Base-by-base conservation (phyloP, 139 green algal species). In the Chlorokybus atmophyticus region DNA sequence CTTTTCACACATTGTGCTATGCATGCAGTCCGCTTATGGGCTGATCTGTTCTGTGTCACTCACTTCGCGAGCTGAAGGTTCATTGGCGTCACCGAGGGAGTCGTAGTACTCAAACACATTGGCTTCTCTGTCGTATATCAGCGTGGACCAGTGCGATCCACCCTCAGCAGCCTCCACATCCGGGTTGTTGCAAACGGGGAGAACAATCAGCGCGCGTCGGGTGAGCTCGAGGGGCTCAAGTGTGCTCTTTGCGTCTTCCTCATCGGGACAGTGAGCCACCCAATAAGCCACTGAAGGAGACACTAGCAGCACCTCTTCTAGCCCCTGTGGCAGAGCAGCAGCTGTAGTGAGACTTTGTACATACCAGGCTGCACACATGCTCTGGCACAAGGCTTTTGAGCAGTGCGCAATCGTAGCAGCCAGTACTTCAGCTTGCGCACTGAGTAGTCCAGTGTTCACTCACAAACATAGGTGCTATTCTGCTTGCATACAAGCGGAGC, bases 111-210 rank as follows among this genome's bases (percentile, higher is more conserved):
- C 19, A 19, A 19, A 19, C 19, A 47, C 19, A n/a, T 19, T 47
- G 19, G 19, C 39, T 47, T 19, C 19, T 47, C 39, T 47, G 29
- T 52, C 30, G 29, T 4, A 66, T 27, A 67, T 23, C 4, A 66
- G n/a, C 3, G 66, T 19, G 7, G 52, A 66, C 59, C 59, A 66
- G 14, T 66, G 59, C 23, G 59, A 67, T 23, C 59, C 59, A 30
- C 50, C 59, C 21, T 67, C 59, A 0, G 59, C 2, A 3, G 48
- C 25, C 19, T 19, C 31, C 23, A 66, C 27, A 14, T 47, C 59
- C 50, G 66, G 25, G 21, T 66, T 66, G 59, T 66, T 32, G 53
- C 66, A 66, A 21, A 66, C 19, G 30, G 54, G 52, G 3, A 66
- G 40, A 0, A 54, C 19, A 4, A 66, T 65, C 24, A 66, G n/a